Evolutionary conservation across 768 basidiomycete genomes (phyloP), one percentile per base, ranked within the genome.

Genomic region (Cubamyces lactineus): DNA sequence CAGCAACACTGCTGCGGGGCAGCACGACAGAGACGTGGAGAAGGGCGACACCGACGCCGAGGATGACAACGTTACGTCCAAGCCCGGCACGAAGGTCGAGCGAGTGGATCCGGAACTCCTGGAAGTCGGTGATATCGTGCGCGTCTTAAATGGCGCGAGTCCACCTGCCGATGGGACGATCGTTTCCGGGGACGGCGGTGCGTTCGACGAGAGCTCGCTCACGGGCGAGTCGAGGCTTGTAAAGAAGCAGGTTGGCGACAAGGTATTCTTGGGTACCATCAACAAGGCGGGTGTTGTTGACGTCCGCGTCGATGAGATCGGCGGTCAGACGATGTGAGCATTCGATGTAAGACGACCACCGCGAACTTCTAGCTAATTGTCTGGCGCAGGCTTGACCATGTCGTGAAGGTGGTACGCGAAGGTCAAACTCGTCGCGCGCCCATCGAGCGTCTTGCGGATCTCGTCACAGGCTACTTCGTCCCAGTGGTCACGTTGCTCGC

Each of bases 161-260:
- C 93, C 92, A 5, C 88, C 93, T 15, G 85, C 86, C 1, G 93
- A 95, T 72, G 90, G 89, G 2, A 82, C 78, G 0, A 77, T 95
- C 43, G 74, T 88, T 5, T 72, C 79, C 2, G 78, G 79, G 3
- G 63, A 73, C 0, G 73, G 76, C 28, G 76, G 79, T 1, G 72
- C 76, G 0, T 92, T 95, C 64, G 91, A 94, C 67, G 93, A 95
- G 70, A 91, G 91, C 64, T 92, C 89, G 2, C 77, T 95, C 51
- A 95, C 94, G 0, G 93, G 93, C 2, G 93, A 95, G 72, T 85
- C 87, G 15, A 77, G 75, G 46, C 82, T 80, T 0, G 80, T 93
- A 26, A 75, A 70, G 63, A 95, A 95, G 70, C 61, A 61, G 1
- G 43, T 70, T 0, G 88, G 88, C 17, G 92, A 93, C 70, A 75